Base-by-base conservation (phyloP, 495 filamentous ascomycete species). In the Pyrenula aspistea region DNA sequence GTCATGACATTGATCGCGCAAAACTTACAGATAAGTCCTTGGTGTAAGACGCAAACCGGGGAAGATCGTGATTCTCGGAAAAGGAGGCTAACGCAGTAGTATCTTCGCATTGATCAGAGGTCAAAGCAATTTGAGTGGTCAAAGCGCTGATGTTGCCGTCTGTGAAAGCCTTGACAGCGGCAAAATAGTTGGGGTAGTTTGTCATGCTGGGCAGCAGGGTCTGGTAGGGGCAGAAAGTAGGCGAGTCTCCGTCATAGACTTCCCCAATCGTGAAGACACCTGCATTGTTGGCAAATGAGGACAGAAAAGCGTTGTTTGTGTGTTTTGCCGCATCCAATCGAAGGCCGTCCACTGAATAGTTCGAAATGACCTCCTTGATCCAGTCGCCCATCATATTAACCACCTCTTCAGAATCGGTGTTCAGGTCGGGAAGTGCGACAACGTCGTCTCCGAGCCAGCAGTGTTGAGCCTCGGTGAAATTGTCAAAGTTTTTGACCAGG, bases 291-390 rank as follows among this genome's bases (percentile, higher is more conserved):
- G 66, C 63, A 62, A 90, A 91, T 2, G 63, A 70, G 0, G 75
- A 62, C 67, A 82, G 85, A 67, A 88, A 92, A 12, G 68, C 70
- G n/a, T 78, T 77, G 56, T 80, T 77, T 49, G 88, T 79, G 59
- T 91, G 83, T 62, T 87, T 88, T 19, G 80, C 83, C 12, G 84
- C 87, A 61, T 92, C 89, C 25, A 92, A 74, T 42, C 89, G 81
- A 24, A 94, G 73, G 0, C 86, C 88, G 62, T 94, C 89, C 59
- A 93, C 83, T 22, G 73, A 76, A 65, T 90, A 93, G 19, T 80
- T 83, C 0, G 72, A 63, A 10, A 90, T 79, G 0, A 87, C 70
- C 4, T 77, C 65, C 2, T 67, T 66, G 55, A 88, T 78, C 88
- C 88, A 93, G 12, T 70, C 64, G 25, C 82, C 74, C 12, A 82